Percentiles rank a stretch among this genome's conserved stretches.
These are phyloP conservation scores for Sphaerostilbella broomeana DNA, from an alignment of 2,329 filamentous ascomycete genomes.

Conservation along the genomic window DNA sequence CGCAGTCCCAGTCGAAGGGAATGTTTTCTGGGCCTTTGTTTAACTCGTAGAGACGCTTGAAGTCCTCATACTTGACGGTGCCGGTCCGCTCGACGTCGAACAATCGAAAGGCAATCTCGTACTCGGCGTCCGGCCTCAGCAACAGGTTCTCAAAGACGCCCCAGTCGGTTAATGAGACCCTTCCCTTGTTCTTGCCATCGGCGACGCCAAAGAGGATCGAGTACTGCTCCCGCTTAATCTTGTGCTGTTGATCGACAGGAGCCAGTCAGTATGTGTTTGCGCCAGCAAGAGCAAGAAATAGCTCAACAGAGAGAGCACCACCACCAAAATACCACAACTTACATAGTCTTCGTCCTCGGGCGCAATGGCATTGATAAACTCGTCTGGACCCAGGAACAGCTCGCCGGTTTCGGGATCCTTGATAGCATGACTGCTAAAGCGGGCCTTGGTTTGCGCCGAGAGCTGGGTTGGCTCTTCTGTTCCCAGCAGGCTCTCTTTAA, in stretches of 20 bases:
- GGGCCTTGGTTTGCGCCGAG: conserved; percentile 66
- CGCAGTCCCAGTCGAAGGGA: conserved; percentile 93
- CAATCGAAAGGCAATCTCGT: conserved; percentile 95
- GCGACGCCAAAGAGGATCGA: conserved; percentile 87
- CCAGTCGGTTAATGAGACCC: conserved; percentile 79
- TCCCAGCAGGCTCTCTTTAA: conserved; percentile 77
- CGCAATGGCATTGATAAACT: conserved; percentile 87
- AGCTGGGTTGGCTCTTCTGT: conserved; percentile 51
- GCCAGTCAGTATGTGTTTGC: background rate
- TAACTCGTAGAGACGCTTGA: conserved; percentile 75
- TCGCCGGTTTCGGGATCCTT: conserved; percentile 72
- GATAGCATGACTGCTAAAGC: conserved; percentile 69
- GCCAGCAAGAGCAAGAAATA: background rate
- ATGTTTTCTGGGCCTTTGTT: conserved; percentile 83
- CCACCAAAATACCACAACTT: conserved; percentile 47
- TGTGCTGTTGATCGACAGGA: conserved; percentile 57
- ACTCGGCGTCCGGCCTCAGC: conserved; percentile 91
- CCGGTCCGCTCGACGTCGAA: conserved; percentile 85
- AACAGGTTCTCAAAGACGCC: conserved; percentile 89
- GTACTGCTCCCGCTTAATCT: conserved; percentile 95
- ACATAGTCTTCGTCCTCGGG: conserved; percentile 87
- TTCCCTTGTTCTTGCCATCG: conserved; percentile 68
- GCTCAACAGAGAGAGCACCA: no score
- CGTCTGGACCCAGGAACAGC: conserved; percentile 70
- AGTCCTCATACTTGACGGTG: conserved; percentile 81